Percentiles rank a stretch among this genome's conserved stretches.
Conservation (phyloP, 78 protist genomes). For the Dictyostelium capitatum region DNA sequence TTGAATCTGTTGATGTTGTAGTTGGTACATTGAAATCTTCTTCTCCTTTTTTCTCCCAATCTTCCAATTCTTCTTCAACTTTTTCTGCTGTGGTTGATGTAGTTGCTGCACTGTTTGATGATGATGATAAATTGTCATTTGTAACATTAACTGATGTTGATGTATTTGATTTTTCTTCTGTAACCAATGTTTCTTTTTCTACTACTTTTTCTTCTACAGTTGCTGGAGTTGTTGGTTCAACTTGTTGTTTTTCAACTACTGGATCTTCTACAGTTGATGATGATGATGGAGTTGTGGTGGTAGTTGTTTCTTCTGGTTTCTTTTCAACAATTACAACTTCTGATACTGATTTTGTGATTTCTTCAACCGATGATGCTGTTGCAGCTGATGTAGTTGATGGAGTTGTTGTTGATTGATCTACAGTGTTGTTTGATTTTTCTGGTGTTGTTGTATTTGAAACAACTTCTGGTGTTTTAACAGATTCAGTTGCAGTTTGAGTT, state of each 20-base stretch:
- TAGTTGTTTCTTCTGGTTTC: background rate
- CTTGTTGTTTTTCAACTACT: background rate
- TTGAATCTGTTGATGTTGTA: background rate
- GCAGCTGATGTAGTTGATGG: background rate
- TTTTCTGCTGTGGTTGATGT: background rate
- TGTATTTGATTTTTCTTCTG: background rate
- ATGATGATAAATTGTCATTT: background rate
- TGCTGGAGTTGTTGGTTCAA: background rate
- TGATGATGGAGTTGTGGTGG: background rate
- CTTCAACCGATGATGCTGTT: background rate
- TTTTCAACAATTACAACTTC: slow-evolving; percentile 9
- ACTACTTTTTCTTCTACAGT: background rate
- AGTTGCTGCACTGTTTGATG: background rate
- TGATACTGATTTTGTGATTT: slow-evolving; percentile 1
- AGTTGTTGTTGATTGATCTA: too few species aligned
- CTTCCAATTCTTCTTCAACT: slow-evolving; percentile 53
- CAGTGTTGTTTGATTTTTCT: background rate
- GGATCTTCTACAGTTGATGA: background rate
- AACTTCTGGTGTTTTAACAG: background rate
- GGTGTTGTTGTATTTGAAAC: slow-evolving; percentile 14
- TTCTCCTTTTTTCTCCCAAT: slow-evolving; percentile 55
- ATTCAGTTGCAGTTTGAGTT: background rate
- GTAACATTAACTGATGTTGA: background rate
- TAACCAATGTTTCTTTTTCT: background rate
- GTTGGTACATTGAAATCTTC: slow-evolving; percentile 8